These are phyloP conservation scores for Saccharomycodes ludwigii DNA, from an alignment of 805 yeast genomes.

Conservation along the genomic window DNA sequence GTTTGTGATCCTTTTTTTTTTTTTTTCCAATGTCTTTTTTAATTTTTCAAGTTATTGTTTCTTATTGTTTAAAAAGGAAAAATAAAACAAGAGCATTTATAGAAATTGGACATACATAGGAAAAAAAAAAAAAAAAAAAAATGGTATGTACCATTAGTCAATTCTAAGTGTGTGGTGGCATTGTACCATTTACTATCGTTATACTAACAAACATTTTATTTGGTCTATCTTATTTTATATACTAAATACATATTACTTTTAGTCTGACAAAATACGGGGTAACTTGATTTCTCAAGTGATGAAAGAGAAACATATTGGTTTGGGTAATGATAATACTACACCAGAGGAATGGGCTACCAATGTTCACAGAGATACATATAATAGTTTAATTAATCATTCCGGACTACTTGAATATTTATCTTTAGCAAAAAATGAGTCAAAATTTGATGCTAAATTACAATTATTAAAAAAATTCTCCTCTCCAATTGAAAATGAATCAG, in stretches of 20 bases:
- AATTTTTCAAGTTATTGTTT: no score
- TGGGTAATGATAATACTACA: constrained; percentile 65
- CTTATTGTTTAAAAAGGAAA: no score
- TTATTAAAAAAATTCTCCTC: constrained; percentile 18
- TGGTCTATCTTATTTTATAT: neutral
- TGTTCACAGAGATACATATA: constrained; percentile 20
- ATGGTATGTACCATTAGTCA: neutral
- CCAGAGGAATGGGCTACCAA: constrained; percentile 59
- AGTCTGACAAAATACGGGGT: constrained; percentile 55
- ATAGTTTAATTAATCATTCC: constrained; percentile 18
- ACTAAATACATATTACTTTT: neutral
- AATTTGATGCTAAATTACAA: constrained; percentile 15
- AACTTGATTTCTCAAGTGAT: constrained; percentile 42
- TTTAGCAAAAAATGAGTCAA: constrained; percentile 13
- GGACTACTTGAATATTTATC: constrained; percentile 20
- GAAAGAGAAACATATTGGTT: constrained; percentile 54
- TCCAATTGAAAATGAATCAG: no score
- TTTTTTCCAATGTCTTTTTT: no score
- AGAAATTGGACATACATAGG: neutral
- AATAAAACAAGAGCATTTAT: neutral
- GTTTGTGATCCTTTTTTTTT: no score
- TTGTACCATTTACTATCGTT: neutral
- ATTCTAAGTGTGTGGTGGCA: neutral
- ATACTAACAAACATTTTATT: neutral
- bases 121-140: neutral